Evolutionary conservation across 768 basidiomycete species (phyloP), one percentile per base, ranked within the genome.

Genomic region (Baorangia bicolor): DNA sequence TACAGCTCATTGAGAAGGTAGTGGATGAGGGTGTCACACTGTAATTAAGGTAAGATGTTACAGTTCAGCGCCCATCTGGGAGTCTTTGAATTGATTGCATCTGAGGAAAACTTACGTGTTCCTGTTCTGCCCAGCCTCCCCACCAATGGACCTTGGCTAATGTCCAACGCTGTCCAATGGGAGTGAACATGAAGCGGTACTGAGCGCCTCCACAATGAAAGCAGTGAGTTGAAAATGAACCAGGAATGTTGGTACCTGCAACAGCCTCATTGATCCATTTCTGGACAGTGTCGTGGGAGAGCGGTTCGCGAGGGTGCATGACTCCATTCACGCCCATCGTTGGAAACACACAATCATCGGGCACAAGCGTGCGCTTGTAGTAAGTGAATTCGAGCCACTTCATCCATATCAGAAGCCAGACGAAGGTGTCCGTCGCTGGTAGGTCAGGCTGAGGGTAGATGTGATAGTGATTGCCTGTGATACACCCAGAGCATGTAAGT

Each of bases 301-400:
- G 64, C 2, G 44, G 60, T 40, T 62, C 43, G 28, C 57, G 48
- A 2, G 65, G 56, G 4, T 71, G 61, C 12, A 72, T 9, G 4
- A 47, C 45, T 5, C 45, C 33, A 16, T 47, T 47, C 0, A 6
- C 25, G 7, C 23, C 18, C 9, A 75, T 65, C 4, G 30, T 25
- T 0, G 72, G 74, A 51, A 77, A 77, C 4, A 77, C n/a, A 31
- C 60, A 70, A 31, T 77, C 70, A 3, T 71, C 66, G 0, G 53
- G 52, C 3, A 31, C 27, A 0, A 75, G 63, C 2, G 50, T 27
- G 2, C 62, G 51, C 4, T 28, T 38, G 13, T 54, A 60, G 28
- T 52, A 41, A 6, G n/a, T 5, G 4, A 23, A 0, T 35, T 60
- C 25, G 0, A 62, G 51, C 57, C 57, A 59, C 20, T 39, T 43